phyloP scores from a whole-genome alignment of 2,329 filamentous ascomycete genomes.

The Colletotrichum incanum region DNA sequence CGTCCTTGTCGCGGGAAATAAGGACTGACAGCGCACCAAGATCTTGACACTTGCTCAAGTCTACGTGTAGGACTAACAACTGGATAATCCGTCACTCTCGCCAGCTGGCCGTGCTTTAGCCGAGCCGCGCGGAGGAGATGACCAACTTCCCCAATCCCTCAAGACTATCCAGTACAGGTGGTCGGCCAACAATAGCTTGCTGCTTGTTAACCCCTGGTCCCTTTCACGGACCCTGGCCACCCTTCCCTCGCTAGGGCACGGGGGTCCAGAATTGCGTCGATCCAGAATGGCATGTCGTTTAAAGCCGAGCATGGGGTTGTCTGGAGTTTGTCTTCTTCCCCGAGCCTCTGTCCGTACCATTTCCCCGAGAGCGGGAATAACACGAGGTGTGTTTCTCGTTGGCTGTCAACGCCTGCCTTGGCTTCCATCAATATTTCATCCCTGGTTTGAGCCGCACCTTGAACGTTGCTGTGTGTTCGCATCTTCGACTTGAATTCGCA shows the following conservation, averaged over 20 bases:
- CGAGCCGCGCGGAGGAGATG: neutral
- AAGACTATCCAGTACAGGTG: neutral
- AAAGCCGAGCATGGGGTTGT: conserved; percentile 29
- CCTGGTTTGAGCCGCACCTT: neutral
- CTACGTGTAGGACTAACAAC: neutral
- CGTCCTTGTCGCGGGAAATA: neutral
- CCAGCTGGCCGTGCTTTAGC: neutral
- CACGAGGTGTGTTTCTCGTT: conserved; percentile 11
- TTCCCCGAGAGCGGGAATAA: conserved; percentile 4
- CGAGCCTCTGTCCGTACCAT: neutral
- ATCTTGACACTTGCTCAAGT: neutral
- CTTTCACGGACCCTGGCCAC: neutral
- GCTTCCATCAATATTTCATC: conserved; percentile 8
- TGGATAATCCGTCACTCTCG: neutral
- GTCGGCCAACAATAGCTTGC: neutral
- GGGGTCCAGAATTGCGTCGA: conserved; percentile 16
- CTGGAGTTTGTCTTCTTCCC: conserved; percentile 9
- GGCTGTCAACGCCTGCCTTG: neutral
- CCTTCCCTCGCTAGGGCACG: conserved; percentile 17
- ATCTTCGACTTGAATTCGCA: neutral
- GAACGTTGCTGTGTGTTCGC: neutral
- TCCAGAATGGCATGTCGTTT: conserved; percentile 16
- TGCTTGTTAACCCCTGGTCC: neutral
- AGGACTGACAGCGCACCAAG: neutral
- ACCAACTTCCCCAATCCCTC: neutral